A percentile compares a stretch with the other conserved stretches of the same genome.
phyloP scores from a whole-genome alignment of 73 alveolate species.

The Blepharisma stoltei region DNA sequence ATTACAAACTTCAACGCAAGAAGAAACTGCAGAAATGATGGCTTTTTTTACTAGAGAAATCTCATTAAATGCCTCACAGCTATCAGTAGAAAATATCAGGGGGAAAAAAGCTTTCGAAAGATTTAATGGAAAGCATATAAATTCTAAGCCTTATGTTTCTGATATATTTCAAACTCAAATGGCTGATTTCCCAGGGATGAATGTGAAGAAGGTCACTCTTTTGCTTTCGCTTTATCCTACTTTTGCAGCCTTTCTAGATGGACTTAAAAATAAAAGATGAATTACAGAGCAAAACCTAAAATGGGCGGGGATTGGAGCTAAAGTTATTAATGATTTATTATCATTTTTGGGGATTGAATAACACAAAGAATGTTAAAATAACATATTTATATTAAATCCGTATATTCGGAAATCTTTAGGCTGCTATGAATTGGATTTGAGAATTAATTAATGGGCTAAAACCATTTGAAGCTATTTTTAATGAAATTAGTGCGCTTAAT shows the following conservation, averaged over 20 bases:
- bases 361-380: too few relatives aligned
- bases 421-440: too few relatives aligned
- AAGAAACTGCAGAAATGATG: background rate
- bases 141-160: background rate
- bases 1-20: background rate
- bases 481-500: too few relatives aligned
- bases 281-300: background rate
- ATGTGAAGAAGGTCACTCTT: background rate
- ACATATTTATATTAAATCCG: too few relatives aligned
- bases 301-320: background rate
- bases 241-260: background rate
- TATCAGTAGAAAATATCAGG: background rate
- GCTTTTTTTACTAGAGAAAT: background rate
- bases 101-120: background rate
- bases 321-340: background rate
- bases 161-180: background rate
- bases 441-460: too few relatives aligned
- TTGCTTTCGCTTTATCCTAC: slow-evolving; percentile 21
- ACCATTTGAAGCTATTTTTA: too few relatives aligned
- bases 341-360: background rate
- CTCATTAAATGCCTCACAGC: background rate
- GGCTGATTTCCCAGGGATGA: background rate
- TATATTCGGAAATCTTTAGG: too few relatives aligned
- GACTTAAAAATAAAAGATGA: background rate
- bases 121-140: background rate